phyloP scores from a whole-genome alignment of 1,284 basidiomycete genomes.

The Farysia itapuensis region DNA sequence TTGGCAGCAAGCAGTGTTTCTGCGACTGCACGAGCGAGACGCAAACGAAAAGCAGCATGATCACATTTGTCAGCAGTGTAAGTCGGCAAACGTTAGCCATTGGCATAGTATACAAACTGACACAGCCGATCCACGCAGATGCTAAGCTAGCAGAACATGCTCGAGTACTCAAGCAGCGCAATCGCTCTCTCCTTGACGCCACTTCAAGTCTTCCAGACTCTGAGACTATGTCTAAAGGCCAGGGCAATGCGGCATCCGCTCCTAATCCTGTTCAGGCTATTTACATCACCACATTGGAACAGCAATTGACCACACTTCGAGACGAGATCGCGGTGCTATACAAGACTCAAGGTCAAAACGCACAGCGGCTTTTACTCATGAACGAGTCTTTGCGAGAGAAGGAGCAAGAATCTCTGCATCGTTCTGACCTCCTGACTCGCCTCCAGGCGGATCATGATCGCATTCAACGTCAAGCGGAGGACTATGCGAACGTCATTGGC shows the following conservation, averaged over 20 bases:
- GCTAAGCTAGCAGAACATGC: conserved; percentile 36
- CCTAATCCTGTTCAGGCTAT: conserved; percentile 77
- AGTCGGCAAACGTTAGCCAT: conserved; percentile 9
- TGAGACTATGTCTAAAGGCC: background rate
- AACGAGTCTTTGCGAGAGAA: conserved; percentile 90
- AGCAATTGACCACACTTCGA: conserved; percentile 83
- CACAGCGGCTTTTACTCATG: conserved; percentile 85
- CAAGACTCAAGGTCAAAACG: conserved; percentile 93
- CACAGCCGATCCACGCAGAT: too few relatives aligned
- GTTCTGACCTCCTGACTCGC: conserved; percentile 74
- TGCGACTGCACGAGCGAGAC: conserved; percentile 46
- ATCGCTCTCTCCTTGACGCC: conserved; percentile 31
- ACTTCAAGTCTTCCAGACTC: background rate
- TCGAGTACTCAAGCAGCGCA: conserved; percentile 34
- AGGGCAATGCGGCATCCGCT: background rate
- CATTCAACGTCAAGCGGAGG: conserved; percentile 61
- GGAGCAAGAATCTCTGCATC: conserved; percentile 76
- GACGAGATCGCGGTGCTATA: conserved; percentile 90
- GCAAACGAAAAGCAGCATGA: conserved; percentile 41
- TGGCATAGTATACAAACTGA: too few relatives aligned
- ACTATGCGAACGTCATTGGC: conserved; percentile 75
- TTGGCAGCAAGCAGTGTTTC: conserved; percentile 45
- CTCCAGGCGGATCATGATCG: conserved; percentile 71
- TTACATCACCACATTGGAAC: conserved; percentile 85
- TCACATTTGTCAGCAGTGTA: conserved; percentile 34